Base-by-base conservation (phyloP, 768 basidiomycete genomes). In the Dentipellis fragilis region DNA sequence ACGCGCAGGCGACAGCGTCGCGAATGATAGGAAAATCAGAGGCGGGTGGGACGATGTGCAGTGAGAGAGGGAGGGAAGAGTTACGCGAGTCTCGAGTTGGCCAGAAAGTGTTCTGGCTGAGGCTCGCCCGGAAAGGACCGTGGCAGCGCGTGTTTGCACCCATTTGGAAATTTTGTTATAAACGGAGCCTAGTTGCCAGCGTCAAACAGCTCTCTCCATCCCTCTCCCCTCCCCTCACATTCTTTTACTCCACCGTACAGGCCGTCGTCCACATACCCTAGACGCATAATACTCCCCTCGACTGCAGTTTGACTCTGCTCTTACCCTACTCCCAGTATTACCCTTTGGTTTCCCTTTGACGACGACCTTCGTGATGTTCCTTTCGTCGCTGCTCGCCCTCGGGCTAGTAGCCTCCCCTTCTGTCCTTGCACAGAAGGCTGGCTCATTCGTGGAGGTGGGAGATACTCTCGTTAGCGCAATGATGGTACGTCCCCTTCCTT, bases 401-500 rank as follows among this genome's bases (percentile, higher is more conserved):
- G 74, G 71, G 61, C 71, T 83, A 23, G 74, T 73, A 38, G 64
- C 62, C 67, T 3, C 58, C 59, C n/a, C 59, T 65, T 34, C 65
- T 34, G 57, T 62, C 47, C 55, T 69, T 40, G 49, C 60, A 56
- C 62, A 58, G 39, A 22, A 53, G 10, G 51, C 14, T 10, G 72
- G 72, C 29, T 64, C 64, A 36, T 66, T 72, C 49, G 64, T 64
- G 35, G 62, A 66, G 48, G 69, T 62, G 39, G 72, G 71, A 16
- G 29, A 68, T 56, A 80, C 79, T 0, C 66, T 65, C 52, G 75
- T 80, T 59, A 74, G 72, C 50, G 79, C 73, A 0, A 80, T 80
- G 79, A 80, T 80, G 79, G 78, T 80, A 21, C 54, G 73, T 66
- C 39, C 35, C 22, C 10, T 49, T 54, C 11, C 17, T 39, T 49